phyloP scores from a whole-genome alignment of 495 filamentous ascomycete genomes.

The Penicillium salamii region DNA sequence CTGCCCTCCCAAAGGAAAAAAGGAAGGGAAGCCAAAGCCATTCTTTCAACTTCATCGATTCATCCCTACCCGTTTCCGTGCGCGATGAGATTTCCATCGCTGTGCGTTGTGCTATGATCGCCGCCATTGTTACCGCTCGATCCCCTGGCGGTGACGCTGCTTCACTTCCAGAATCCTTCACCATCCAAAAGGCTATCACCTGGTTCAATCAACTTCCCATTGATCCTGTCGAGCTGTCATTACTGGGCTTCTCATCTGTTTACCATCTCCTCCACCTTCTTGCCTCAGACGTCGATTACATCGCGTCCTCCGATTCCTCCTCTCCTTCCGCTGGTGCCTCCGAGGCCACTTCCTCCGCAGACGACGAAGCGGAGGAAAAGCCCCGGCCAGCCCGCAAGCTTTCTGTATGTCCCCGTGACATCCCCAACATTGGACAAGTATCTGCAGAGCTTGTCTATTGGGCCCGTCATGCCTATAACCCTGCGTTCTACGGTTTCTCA shows the following conservation, averaged over 20 bases:
- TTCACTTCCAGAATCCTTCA: constrained; percentile 34
- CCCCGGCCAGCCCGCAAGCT: constrained; percentile 11
- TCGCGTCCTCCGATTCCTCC: constrained; percentile 39
- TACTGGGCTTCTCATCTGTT: constrained; percentile 75
- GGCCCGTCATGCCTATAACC: constrained; percentile 48
- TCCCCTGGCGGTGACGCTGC: constrained; percentile 32
- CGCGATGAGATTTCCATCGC: constrained; percentile 67
- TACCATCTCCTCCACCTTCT: constrained; percentile 66
- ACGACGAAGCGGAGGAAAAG: constrained; percentile 35
- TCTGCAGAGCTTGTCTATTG: constrained; percentile 46
- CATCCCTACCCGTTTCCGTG: constrained; percentile 47
- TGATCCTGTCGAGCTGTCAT: constrained; percentile 53
- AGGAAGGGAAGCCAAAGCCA: constrained; percentile 26
- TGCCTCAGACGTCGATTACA: constrained; percentile 51
- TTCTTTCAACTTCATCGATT: constrained; percentile 43
- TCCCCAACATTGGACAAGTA: constrained; percentile 41
- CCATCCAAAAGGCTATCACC: constrained; percentile 39
- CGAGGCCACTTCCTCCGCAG: constrained; percentile 22
- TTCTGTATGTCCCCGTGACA: constrained; percentile 21
- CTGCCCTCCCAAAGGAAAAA: constrained; percentile 47
- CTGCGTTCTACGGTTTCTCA: constrained; percentile 46
- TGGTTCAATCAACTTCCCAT: constrained; percentile 47
- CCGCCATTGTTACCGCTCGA: constrained; percentile 56
- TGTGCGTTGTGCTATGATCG: constrained; percentile 77
- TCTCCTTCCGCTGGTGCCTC: constrained; percentile 23